These are phyloP conservation scores for Neocatenulostroma microsporum DNA, from an alignment of 2,329 filamentous ascomycete species.

Conservation along the genomic window DNA sequence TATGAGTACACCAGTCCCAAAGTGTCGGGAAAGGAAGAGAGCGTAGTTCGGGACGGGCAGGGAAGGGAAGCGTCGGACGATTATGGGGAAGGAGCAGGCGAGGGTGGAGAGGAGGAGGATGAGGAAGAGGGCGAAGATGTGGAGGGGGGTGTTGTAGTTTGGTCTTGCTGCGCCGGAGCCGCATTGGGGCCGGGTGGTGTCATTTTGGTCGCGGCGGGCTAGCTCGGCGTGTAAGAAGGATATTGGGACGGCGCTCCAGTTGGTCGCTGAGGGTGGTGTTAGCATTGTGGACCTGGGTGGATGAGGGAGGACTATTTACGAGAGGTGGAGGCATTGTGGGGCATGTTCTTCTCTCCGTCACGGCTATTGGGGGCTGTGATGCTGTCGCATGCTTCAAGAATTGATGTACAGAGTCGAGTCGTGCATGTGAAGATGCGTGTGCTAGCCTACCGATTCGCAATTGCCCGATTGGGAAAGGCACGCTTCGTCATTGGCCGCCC, in stretches of 20 bases:
- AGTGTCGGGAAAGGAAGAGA: slow-evolving; percentile 54
- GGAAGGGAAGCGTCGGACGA: slow-evolving; percentile 52
- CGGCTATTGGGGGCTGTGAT: no score
- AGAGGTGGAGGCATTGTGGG: no score
- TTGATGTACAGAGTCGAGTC: no score
- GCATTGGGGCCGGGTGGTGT: slow-evolving; percentile 41
- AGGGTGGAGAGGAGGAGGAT: slow-evolving; percentile 50
- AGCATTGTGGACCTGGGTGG: no score
- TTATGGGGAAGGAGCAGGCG: slow-evolving; percentile 55
- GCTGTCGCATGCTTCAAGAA: no score
- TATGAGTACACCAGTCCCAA: slow-evolving; percentile 50
- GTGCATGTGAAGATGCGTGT: no score
- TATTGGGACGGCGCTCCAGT: slow-evolving; percentile 28
- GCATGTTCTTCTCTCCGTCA: no score
- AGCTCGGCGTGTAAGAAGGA: slow-evolving; percentile 44
- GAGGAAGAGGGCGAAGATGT: slow-evolving; percentile 51
- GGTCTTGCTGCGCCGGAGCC: slow-evolving; percentile 41
- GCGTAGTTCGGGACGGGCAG: slow-evolving; percentile 53
- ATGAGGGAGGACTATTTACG: no score
- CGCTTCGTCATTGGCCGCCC: no score
- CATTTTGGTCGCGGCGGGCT: slow-evolving; percentile 39
- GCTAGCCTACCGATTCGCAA: no score
- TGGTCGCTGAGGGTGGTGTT: no score
- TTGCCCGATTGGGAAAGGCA: no score
- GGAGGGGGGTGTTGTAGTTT: slow-evolving; percentile 48